Conservation (phyloP, 192 early-diverging fungal species). For the Rhizophlyctis rosea region DNA sequence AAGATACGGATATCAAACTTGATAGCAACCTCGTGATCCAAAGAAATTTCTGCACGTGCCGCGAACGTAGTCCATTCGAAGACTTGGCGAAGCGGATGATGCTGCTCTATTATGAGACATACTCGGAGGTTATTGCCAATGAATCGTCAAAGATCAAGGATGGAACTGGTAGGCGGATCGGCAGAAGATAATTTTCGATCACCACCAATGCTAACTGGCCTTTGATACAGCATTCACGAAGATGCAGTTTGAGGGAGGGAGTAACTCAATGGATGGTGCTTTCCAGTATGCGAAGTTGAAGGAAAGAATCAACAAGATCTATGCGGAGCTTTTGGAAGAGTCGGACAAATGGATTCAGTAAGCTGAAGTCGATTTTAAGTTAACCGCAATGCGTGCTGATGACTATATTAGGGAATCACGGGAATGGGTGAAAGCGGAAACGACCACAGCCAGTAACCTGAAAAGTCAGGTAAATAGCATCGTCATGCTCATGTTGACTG, state of each 20-base stretch:
- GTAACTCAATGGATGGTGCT: constrained; percentile 54
- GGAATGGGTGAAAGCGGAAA: constrained; percentile 47
- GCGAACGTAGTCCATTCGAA: constrained; percentile 42
- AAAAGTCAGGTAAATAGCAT: constrained; percentile 28
- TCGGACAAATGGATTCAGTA: constrained; percentile 48
- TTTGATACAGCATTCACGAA: constrained; percentile 35
- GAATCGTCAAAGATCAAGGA: constrained; percentile 46
- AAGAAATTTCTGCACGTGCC: constrained; percentile 36
- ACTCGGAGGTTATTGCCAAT: constrained; percentile 42
- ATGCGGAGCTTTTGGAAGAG: constrained; percentile 40
- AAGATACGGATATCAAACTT: constrained; percentile 5
- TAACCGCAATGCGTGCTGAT: too few relatives aligned
- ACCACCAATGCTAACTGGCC: too few relatives aligned
- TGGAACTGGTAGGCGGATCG: constrained; percentile 26
- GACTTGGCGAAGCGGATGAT: constrained; percentile 58
- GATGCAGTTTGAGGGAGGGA: constrained; percentile 47
- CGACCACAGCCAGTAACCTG: constrained; percentile 52
- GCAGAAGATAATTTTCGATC: too few relatives aligned
- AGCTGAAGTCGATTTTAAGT: too few relatives aligned
- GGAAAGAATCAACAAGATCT: constrained; percentile 43
- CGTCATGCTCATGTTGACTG: neutral
- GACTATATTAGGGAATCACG: constrained; percentile 24
- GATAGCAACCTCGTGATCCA: neutral
- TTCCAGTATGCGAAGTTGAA: constrained; percentile 32
- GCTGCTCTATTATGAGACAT: constrained; percentile 53